Base-by-base conservation (phyloP, 345 rosid genomes). In the Lumnitzera littorea region DNA sequence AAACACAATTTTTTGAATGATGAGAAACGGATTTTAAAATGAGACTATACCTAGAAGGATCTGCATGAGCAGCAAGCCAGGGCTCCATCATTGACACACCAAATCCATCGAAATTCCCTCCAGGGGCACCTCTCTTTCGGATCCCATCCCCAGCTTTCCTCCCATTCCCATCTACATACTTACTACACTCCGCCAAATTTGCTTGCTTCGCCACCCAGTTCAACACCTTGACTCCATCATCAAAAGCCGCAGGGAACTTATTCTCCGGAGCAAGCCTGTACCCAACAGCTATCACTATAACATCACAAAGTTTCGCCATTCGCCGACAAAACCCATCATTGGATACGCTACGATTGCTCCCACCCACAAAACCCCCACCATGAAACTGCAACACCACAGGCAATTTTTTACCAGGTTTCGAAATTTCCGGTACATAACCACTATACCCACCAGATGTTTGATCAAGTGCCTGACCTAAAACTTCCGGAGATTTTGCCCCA, bases 11-110 rank as follows among this genome's bases (percentile, higher is more conserved):
- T 48, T 20, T 50, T 46, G 51, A 16, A 52, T 16, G 15, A 48
- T 27, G 10, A 25, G 5, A 50, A 56, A 84, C 41, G 56, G 56
- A 25, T 24, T 29, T 43, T 49, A 51, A 23, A 63, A 16, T 46
- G 41, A 49, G 50, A 51, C 47, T 11, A 25, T 71, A 94, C 99
- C 99, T 88, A 43, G 97, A 81, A 14, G 88, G 87, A 81, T 94
- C 95, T 15, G 83, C 97, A 75, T 90, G 96, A 43, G 95, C 78
- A 3, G 96, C 96, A n/a, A 94, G 62, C 99, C 97, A 94, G 77
- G 95, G 95, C 67, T 91, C 98, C 59, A 81, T 84, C 87, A 76
- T 82, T 3, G 91, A 82, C 67, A 84, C 81, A 41, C 92, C 95
- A 74, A 89, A 84, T 16, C 84, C 84, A 81, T 91, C 91, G 49